Evolutionary conservation across 2,329 filamentous ascomycete species (phyloP), one percentile per base, ranked within the genome.

Genomic region (Sporothrix variecibatus): DNA sequence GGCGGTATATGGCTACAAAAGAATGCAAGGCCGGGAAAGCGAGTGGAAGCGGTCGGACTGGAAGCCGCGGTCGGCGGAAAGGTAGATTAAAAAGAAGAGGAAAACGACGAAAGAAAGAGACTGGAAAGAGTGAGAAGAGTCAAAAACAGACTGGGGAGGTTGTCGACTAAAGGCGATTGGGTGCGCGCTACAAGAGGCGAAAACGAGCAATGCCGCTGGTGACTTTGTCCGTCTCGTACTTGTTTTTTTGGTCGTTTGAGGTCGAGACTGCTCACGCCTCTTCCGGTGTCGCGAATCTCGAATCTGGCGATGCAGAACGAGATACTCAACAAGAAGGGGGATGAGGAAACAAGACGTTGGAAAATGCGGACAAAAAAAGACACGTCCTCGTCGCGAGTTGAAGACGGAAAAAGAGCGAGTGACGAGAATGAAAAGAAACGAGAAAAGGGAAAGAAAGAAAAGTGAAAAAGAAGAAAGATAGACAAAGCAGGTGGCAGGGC

Each of bases 331-430:
- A 26, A 26, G 11, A 71, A 46, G 56, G 15, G 49, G 58, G 58
- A 40, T 51, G 26, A 46, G 43, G 43, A 15, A 49, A 23, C 23
- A 46, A 70, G 40, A 28, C 38, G 64, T 40, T 58, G 23, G 49
- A 28, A 28, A 68, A 56, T 31, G 67, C 69, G 70, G 51, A 72
- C 58, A 38, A n/a, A 46, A 26, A n/a, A 46, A 43, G 49, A 67
- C 23, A 43, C 20, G 73, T 62, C 69, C 69, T 72, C 62, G 74
- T 64, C 76, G 73, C 73, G 72, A 46, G 23, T 58, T 71, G 74
- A 62, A 49, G 71, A 53, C 67, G 71, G 49, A 20, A 40, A 40
- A 53, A 53, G 71, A 74, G 62, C 71, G 38, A 74, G 72, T 76
- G 72, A 75, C 73, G 9, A 68, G 49, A 58, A 72, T 40, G 20